Evolutionary conservation across 163 green algal species (phyloP), one percentile per base, ranked within the genome.

Genomic region (Scenedesmus sp.): DNA sequence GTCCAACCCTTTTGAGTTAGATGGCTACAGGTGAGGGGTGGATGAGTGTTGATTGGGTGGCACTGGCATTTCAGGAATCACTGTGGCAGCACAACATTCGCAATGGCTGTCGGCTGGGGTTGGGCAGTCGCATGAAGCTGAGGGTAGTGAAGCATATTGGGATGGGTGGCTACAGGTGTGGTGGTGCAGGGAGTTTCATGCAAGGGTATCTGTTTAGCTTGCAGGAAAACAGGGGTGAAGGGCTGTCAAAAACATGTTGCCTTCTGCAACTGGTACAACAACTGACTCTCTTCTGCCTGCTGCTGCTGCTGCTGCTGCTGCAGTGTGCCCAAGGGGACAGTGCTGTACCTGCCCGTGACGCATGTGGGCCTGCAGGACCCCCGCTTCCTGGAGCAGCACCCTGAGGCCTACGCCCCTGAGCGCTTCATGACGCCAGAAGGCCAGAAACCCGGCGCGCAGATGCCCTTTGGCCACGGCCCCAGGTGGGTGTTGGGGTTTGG

Each of bases 351-450:
- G 64, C 52, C 81, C 0, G 23, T 92, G 12, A 74, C 62, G 13
- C 79, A 92, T 23, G 15, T 89, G 46, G 82, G 64, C 1, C 23
- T 85, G 81, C 59, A 82, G 13, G 88, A 92, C 83, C 74, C 88
- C 16, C 81, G 88, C 60, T 92, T 34, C 6, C 8, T 73, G 12
- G 16, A 88, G 34, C 54, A 89, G 16, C 34, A 92, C 9, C 81
- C 88, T 5, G 66, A 84, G 82, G 18, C 13, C 2, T 92, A 89
- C n/a, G 60, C 15, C 10, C 88, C 88, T 77, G 82, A 83, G 64
- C 67, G 88, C 16, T 89, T 92, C 81, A 23, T 89, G 26, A 92
- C 88, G 34, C 81, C 81, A n/a, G 88, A 92, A 81, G 88, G 88
- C 1, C 52, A 56, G 81, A 87, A 88, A 18, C 88, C 52, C 10